Base-by-base conservation (phyloP, 805 yeast genomes). In the Yarrowia divulgata region DNA sequence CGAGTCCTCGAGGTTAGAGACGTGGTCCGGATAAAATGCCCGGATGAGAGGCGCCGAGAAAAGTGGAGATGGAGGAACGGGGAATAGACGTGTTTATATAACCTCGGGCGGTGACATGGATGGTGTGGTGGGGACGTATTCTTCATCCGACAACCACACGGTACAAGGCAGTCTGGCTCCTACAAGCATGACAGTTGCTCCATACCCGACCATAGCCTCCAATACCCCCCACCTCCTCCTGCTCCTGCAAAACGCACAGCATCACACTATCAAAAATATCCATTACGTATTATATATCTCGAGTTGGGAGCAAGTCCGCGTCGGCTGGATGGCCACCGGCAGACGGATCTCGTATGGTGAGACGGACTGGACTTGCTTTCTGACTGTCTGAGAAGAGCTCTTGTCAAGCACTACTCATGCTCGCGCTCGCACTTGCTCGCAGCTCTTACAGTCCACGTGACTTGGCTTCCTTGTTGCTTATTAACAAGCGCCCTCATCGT, bases 211-310 rank as follows among this genome's bases (percentile, higher is more conserved):
- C 13, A 58, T 58, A 58, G 49, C 64, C 64, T 58, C 49, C 64
- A 32, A 58, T 58, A 58, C 49, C 64, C 64, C 45, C 29, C 29
- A 23, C 29, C 29, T 23, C 29, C 29, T 23, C 29, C 29, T 23
- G 29, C 29, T 37, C 42, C 58, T 37, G 42, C 43, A 49, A 49
- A 49, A 23, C 42, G 58, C 55, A 49, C 55, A 18, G 16, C 58
- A 52, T 52, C 60, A 42, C 63, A 43, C 66, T 60, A 45, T 60
- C 66, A 60, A 60, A 50, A 40, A 57, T 37, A 40, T 57, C 63
- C 35, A 57, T 55, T 55, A 55, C 48, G 29, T 57, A 57, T 40
- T 57, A 40, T 57, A 57, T 57, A 57, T 40, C 48, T 39, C 46
- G 45, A 14, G 63, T 40, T 57, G 63, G 42, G 48, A 40, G 48